These are phyloP conservation scores for Monosporascus sp. DNA, from an alignment of 2,329 filamentous ascomycete genomes.

Conservation along the genomic window DNA sequence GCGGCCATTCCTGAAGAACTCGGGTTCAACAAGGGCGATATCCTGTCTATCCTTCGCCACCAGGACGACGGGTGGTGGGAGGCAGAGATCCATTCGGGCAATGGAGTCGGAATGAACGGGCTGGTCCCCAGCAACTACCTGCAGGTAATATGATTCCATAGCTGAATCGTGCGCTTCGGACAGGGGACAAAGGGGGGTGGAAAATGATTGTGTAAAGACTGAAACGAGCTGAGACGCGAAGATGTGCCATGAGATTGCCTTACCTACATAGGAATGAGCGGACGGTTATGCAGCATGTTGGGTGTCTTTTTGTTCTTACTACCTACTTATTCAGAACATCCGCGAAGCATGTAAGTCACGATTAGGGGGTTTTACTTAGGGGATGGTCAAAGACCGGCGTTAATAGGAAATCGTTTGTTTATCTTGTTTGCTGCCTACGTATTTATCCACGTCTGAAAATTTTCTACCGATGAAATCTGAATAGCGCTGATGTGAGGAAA, in stretches of 20 bases:
- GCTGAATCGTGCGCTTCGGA: constrained; percentile 23
- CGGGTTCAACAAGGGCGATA: constrained; percentile 86
- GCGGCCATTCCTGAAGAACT: constrained; percentile 94
- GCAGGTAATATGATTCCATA: constrained; percentile 33
- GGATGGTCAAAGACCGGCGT: no score
- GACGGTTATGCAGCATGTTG: constrained; percentile 1
- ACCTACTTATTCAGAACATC: neutral
- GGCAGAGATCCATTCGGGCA: constrained; percentile 76
- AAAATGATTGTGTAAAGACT: neutral
- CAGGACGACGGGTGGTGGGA: constrained; percentile 99
- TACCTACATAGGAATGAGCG: constrained; percentile 8
- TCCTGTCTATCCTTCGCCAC: constrained; percentile 78
- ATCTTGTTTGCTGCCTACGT: no score
- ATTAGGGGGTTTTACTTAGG: no score
- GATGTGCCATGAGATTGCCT: constrained; percentile 4
- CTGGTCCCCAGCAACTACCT: constrained; percentile 66
- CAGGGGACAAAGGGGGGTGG: neutral
- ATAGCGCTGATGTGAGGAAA: neutral
- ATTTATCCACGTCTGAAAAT: neutral
- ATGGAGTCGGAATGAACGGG: constrained; percentile 46
- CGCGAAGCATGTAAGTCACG: constrained; percentile 3
- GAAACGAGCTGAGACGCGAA: neutral
- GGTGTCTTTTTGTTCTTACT: constrained; percentile 4
- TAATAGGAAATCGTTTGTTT: no score
- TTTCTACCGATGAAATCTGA: neutral